A percentile compares a stretch with the other conserved stretches of the same genome.
Evolutionary conservation across 2,329 filamentous ascomycete species (phyloP).

Genomic region (Colletotrichum graminicola): DNA sequence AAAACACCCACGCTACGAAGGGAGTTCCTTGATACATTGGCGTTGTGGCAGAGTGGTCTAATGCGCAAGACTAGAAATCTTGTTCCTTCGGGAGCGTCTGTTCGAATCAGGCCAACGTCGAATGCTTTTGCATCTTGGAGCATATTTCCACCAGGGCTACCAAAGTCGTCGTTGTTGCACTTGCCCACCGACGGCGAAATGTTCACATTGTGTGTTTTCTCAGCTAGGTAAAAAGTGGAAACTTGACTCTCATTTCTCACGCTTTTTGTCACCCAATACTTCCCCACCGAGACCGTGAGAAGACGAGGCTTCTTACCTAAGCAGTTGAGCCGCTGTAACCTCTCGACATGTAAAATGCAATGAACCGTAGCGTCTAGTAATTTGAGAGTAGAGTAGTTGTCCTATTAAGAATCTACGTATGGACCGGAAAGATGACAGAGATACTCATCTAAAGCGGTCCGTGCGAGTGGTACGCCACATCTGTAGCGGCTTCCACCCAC

Average conservation of each 20-base stretch:
- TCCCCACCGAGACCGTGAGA: too few species aligned
- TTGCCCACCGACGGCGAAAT: background rate
- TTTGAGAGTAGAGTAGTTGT: too few species aligned
- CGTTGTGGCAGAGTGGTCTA: slow-evolving; percentile 39
- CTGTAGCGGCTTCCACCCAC: too few species aligned
- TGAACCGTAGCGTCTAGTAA: too few species aligned
- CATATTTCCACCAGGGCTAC: background rate
- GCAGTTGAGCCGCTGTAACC: too few species aligned
- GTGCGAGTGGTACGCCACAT: too few species aligned
- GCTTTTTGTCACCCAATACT: too few species aligned
- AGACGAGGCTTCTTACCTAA: too few species aligned
- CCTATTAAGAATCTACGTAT: too few species aligned
- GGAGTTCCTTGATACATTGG: background rate
- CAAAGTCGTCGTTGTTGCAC: background rate
- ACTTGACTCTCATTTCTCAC: background rate
- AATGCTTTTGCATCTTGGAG: background rate
- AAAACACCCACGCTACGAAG: background rate
- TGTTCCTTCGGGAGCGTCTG: slow-evolving; percentile 36
- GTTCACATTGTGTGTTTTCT: background rate
- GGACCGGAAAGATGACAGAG: too few species aligned
- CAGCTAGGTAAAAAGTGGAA: background rate
- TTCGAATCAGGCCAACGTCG: slow-evolving; percentile 35
- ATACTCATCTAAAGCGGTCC: too few species aligned
- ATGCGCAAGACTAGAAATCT: slow-evolving; percentile 38
- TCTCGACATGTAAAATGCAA: too few species aligned